Base-by-base conservation (phyloP, 2,329 filamentous ascomycete genomes). In the Fusarium sp. region DNA sequence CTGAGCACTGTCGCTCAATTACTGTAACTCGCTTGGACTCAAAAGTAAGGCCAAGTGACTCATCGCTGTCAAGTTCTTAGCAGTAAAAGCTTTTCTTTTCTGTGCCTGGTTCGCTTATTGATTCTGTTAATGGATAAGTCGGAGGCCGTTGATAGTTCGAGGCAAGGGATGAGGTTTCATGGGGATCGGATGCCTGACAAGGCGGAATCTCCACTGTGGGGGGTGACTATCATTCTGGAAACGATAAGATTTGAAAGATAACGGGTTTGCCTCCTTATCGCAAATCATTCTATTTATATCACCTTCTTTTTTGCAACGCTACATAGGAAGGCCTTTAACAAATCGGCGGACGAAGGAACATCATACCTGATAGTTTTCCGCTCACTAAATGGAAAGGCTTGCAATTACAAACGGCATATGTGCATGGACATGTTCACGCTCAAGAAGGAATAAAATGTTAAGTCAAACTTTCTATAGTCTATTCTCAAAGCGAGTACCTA, bases 1-100 rank as follows among this genome's bases (percentile, higher is more conserved):
- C 57, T 64, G 69, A 73, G 26, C 51, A 62, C 63, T 18, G 32
- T 32, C 14, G 36, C 34, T 39, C 20, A 41, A 28, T 3, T 55
- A n/a, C 51, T 39, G 15, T 20, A 24, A 41, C 41, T 30, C 34
- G 61, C 32, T 62, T 45, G 18, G 30, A 8, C 41, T 44, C 20
- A 42, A 30, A 47, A 14, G 26, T 13, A 47, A 42, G 38, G 38
- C 12, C 28, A 11, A 51, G 28, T 58, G 52, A 58, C 20, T 67
- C 65, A 66, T 47, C 10, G 20, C 22, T 57, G 24, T 44, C 50
- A 36, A 32, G 26, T 12, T 22, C n/a, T 36, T 34, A 28, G 47
- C 18, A 1, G 7, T 1, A 20, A 36, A 28, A 20, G 4, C 41
- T 36, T 50, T 48, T 6, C 13, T 34, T 14, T 28, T 36, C 28